A percentile compares a stretch with the other conserved stretches of the same genome.
These are phyloP conservation scores for Exsudoporus frostii DNA, from an alignment of 768 basidiomycete species.

Conservation along the genomic window DNA sequence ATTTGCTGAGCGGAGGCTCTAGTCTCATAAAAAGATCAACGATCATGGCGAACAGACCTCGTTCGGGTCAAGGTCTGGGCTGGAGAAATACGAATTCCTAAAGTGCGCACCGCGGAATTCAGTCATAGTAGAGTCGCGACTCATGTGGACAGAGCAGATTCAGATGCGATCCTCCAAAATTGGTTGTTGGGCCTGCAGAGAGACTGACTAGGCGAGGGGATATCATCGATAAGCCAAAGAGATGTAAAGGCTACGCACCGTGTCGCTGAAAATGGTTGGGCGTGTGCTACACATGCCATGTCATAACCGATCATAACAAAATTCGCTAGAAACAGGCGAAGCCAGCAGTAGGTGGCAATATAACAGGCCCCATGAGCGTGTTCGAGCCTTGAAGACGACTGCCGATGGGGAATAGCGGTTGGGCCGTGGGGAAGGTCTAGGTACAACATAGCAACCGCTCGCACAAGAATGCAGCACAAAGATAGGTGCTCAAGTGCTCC, in stretches of 20 bases:
- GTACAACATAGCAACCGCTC: not conserved
- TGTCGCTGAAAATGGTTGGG: not conserved
- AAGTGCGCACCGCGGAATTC: not conserved
- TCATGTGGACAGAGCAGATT: not conserved
- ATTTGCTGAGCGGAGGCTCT: not conserved
- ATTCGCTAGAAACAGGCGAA: not conserved
- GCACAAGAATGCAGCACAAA: not conserved
- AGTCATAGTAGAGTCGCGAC: not conserved
- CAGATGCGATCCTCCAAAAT: not conserved
- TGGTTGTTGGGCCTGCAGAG: not conserved
- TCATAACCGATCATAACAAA: not conserved
- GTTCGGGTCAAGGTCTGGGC: not conserved
- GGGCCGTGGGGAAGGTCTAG: not conserved
- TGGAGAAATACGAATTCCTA: not conserved
- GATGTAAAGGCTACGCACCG: not conserved
- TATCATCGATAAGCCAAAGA: not conserved
- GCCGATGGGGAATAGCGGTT: not conserved
- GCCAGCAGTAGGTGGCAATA: not conserved
- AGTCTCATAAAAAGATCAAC: not conserved
- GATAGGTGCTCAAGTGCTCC: not conserved
- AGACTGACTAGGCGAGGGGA: not conserved
- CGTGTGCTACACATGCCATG: not conserved
- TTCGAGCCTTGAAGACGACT: not conserved
- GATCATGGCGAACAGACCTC: not conserved
- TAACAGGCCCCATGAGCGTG: not conserved